A percentile compares a stretch with the other conserved stretches of the same genome.
phyloP scores from a whole-genome alignment of 2,329 filamentous ascomycete genomes.

The Calonectria pseudoreteaudii region DNA sequence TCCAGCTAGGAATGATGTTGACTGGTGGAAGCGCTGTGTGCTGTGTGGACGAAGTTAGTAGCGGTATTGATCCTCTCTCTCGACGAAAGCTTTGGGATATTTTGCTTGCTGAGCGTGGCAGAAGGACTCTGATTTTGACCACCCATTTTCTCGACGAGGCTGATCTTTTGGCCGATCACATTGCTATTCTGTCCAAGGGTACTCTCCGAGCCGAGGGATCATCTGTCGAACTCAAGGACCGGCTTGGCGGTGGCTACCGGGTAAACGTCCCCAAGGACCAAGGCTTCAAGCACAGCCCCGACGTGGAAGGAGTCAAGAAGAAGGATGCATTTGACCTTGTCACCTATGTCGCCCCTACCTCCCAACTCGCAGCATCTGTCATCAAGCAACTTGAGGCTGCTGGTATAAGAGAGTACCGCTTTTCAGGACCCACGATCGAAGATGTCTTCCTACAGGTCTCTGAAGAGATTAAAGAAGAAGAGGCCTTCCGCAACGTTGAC shows the following conservation, averaged over 20 bases:
- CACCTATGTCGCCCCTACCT: slow-evolving; percentile 78
- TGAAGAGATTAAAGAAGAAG: slow-evolving; percentile 77
- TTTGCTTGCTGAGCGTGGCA: slow-evolving; percentile 83
- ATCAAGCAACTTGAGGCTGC: slow-evolving; percentile 76
- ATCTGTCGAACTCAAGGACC: slow-evolving; percentile 86
- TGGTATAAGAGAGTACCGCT: slow-evolving; percentile 81
- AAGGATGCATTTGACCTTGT: slow-evolving; percentile 76
- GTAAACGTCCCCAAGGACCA: slow-evolving; percentile 77
- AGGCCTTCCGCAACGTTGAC: slow-evolving; percentile 42
- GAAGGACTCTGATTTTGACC: slow-evolving; percentile 85
- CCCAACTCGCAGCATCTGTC: slow-evolving; percentile 76
- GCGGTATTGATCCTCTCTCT: slow-evolving; percentile 87
- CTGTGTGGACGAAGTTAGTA: slow-evolving; percentile 92
- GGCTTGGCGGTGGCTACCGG: slow-evolving; percentile 85
- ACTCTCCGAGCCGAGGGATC: slow-evolving; percentile 85
- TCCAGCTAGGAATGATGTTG: slow-evolving; percentile 95
- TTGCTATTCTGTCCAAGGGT: slow-evolving; percentile 88
- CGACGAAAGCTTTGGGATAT: slow-evolving; percentile 96
- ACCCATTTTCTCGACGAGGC: slow-evolving; percentile 97
- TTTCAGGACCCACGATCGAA: slow-evolving; percentile 90
- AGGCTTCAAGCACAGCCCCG: slow-evolving; percentile 58
- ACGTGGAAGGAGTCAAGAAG: slow-evolving; percentile 67
- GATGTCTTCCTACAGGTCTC: slow-evolving; percentile 91
- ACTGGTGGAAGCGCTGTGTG: slow-evolving; percentile 90
- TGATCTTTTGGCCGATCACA: slow-evolving; percentile 88